These are phyloP conservation scores for Phylloporus sp. DNA, from an alignment of 768 basidiomycete species.

Conservation along the genomic window DNA sequence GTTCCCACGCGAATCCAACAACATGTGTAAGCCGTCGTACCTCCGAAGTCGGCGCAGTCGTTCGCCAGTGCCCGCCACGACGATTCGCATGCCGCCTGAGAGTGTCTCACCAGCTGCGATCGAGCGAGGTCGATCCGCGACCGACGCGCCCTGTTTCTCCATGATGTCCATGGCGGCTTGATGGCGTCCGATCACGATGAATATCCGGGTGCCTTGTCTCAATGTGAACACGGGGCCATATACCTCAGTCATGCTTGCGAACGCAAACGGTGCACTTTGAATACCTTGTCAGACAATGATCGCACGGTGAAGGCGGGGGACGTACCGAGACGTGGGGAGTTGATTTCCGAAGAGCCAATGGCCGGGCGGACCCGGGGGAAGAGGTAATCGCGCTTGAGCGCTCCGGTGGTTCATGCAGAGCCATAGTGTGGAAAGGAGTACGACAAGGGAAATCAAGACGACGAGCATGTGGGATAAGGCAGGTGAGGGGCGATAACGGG, in stretches of 20 bases:
- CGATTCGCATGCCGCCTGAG: conserved; percentile 31
- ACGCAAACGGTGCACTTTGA: conserved; percentile 23
- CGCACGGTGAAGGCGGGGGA: no score
- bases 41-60: conserved; percentile 28
- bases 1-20: neutral
- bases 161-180: conserved; percentile 37
- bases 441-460: no score
- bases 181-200: conserved; percentile 23
- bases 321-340: conserved; percentile 1
- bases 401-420: neutral
- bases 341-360: neutral
- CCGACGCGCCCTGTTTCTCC: conserved; percentile 34
- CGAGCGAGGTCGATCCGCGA: conserved; percentile 33
- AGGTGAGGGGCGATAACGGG: no score
- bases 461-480: no score
- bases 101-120: conserved; percentile 34
- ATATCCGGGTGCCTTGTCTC: conserved; percentile 36
- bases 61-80: conserved; percentile 26
- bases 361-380: neutral
- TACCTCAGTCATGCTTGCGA: conserved; percentile 52
- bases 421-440: no score
- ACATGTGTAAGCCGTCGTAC: conserved; percentile 6
- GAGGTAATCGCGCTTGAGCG: neutral
- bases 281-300: neutral
- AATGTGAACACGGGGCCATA: conserved; percentile 59